These are phyloP conservation scores for Fusarium keratoplasticum DNA, from an alignment of 2,329 filamentous ascomycete species.

Conservation along the genomic window DNA sequence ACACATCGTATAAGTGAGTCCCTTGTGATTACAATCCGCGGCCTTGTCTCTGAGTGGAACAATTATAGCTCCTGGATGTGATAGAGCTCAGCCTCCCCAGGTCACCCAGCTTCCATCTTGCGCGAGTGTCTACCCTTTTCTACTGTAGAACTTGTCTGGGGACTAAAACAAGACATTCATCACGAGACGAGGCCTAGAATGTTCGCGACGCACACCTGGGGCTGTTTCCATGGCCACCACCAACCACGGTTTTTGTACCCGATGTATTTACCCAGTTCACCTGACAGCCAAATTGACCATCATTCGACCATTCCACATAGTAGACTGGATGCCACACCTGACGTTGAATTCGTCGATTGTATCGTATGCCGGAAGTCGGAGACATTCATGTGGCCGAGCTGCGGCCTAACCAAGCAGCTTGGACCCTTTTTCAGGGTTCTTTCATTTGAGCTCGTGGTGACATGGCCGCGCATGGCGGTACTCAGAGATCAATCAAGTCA, in stretches of 20 bases:
- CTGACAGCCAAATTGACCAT: constrained; percentile 1
- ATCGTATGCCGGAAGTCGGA: constrained; percentile 1
- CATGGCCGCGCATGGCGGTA: background rate
- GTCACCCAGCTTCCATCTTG: background rate
- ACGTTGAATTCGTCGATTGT: background rate
- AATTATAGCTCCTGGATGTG: background rate
- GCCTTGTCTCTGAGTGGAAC: background rate
- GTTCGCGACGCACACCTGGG: constrained; percentile 5
- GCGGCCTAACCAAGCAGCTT: constrained; percentile 8
- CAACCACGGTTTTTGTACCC: constrained; percentile 12
- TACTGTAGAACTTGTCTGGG: background rate
- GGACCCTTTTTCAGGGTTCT: constrained; percentile 28
- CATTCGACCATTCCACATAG: background rate
- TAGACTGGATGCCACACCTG: background rate
- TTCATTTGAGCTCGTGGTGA: constrained; percentile 2
- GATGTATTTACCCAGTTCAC: constrained; percentile 14
- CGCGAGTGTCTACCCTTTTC: background rate
- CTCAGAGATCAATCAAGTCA: background rate
- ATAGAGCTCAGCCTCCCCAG: background rate
- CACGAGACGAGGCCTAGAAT: constrained; percentile 15
- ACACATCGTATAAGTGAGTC: background rate
- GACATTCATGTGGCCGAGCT: constrained; percentile 1
- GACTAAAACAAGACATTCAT: constrained; percentile 22
- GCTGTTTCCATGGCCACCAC: constrained; percentile 30
- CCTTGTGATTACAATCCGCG: background rate